Base-by-base conservation (phyloP, 148 eudicot genomes). In the Spergularia marina region DNA sequence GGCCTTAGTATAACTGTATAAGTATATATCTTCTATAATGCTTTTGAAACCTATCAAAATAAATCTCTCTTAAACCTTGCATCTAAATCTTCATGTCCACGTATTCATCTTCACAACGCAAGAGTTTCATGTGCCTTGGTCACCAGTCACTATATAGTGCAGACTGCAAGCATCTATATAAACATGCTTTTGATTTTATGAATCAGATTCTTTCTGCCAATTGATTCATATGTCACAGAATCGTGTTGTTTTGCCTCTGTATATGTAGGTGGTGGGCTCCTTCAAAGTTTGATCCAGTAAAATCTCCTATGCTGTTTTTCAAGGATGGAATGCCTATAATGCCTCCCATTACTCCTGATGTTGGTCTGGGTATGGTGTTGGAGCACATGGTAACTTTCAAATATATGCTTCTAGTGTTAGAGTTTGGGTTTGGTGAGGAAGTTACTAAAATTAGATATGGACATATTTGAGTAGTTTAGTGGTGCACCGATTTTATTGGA, bases 241-340 rank as follows among this genome's bases (percentile, higher is more conserved):
- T 57, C 18, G 40, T 23, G 7, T n/a, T 60, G 6, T 53, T 25
- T 25, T 60, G 60, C n/a, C 49, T 69, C 39, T 68, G 74, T 15
- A 67, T 21, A 78, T 77, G 49, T 76, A 94, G 98, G 98, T 94
- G 98, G 98, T 90, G 96, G 96, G 93, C 93, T 78, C 93, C 97
- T 76, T 88, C 92, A 64, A 94, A 94, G 79, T 94, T 94, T 85
- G 96, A 91, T 77, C 98, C 96, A 39, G 82, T 87, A 39, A 94
- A 85, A 82, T 90, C 98, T 74, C 96, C 98, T 4, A 91, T 94
- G 98, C 87, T 94, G 64, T 94, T 94, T 78, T 90, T 88, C 78
- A 85, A 91, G 78, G 82, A 85, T 59, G 96, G 94, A 15, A 18
- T 67, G 60, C 96, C 97, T 57, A 68, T 91, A 79, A 23, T 82